Conservation (phyloP, 2,329 filamentous ascomycete genomes). For the Microdochium nivale region DNA sequence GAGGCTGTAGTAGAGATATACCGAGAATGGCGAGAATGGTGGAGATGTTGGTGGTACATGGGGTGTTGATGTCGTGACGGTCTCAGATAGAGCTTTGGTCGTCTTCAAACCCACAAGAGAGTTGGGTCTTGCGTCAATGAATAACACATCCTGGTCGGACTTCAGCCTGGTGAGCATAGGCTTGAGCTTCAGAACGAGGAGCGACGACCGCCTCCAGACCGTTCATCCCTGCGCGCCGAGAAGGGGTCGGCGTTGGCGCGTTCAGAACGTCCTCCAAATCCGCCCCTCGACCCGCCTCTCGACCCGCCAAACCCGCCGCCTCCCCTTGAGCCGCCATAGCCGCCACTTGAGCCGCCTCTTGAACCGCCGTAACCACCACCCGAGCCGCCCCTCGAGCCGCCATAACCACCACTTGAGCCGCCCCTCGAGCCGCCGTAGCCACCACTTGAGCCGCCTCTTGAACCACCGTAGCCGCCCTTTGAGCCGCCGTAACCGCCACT, state of each 20-base stretch:
- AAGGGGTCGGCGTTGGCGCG: too few species aligned
- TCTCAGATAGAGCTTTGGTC: background rate
- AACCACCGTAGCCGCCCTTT: constrained; percentile 2
- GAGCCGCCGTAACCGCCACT: background rate
- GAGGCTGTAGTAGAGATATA: too few species aligned
- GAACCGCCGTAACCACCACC: constrained; percentile 7
- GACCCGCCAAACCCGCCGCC: constrained; percentile 1
- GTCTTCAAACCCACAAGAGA: too few species aligned
- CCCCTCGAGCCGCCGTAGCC: constrained; percentile 1
- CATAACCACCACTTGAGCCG: background rate
- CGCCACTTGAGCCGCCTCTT: constrained; percentile 5
- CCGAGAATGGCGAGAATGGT: background rate
- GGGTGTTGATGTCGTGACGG: background rate
- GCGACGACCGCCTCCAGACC: too few species aligned
- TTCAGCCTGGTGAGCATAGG: too few species aligned
- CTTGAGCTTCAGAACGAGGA: too few species aligned
- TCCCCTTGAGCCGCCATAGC: constrained; percentile 8
- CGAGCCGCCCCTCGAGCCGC: constrained; percentile 4
- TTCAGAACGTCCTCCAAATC: too few species aligned
- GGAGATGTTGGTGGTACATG: background rate
- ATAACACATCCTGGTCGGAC: too few species aligned
- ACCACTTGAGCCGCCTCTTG: constrained; percentile 2
- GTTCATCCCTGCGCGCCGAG: too few species aligned
- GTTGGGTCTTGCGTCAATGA: background rate
- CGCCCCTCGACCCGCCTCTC: too few species aligned